Evolutionary conservation across 2,329 filamentous ascomycete genomes (phyloP).

Genomic region (Pyrenophora graminea): DNA sequence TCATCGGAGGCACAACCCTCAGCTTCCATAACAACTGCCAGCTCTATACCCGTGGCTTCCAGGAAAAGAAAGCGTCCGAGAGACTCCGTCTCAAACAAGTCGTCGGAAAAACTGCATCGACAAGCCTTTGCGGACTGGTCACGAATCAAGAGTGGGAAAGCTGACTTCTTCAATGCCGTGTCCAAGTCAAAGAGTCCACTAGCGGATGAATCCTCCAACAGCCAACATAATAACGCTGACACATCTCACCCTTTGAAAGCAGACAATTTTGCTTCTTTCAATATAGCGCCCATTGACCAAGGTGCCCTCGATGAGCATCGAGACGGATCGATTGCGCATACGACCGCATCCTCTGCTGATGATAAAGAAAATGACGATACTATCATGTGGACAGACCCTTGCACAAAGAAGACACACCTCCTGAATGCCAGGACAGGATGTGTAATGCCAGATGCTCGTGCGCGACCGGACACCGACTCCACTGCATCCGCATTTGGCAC

Average conservation of each 20-base stretch:
- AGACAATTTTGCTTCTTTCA: slow-evolving; percentile 10
- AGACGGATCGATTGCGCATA: neutral
- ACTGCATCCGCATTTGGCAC: slow-evolving; percentile 4
- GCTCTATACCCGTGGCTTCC: neutral
- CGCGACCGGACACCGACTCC: slow-evolving; percentile 12
- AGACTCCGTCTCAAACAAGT: neutral
- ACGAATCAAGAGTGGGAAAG: slow-evolving; percentile 50
- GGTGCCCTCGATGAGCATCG: slow-evolving; percentile 13
- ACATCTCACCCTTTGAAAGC: neutral
- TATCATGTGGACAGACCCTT: slow-evolving; percentile 65
- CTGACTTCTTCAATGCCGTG: slow-evolving; percentile 37
- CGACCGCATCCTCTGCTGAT: neutral
- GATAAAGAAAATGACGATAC: slow-evolving; percentile 36
- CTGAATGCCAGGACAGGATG: slow-evolving; percentile 63
- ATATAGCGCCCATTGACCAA: slow-evolving; percentile 14
- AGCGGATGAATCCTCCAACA: no score
- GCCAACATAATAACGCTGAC: no score
- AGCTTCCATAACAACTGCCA: no score
- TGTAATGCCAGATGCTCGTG: slow-evolving; percentile 29
- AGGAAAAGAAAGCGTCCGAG: slow-evolving; percentile 31
- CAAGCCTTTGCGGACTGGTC: slow-evolving; percentile 47
- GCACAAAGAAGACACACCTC: slow-evolving; percentile 56
- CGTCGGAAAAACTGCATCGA: slow-evolving; percentile 2
- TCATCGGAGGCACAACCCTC: neutral
- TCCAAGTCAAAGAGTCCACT: slow-evolving; percentile 12